Base-by-base conservation (phyloP, 2,329 filamentous ascomycete genomes). In the Orbilia brochopaga region DNA sequence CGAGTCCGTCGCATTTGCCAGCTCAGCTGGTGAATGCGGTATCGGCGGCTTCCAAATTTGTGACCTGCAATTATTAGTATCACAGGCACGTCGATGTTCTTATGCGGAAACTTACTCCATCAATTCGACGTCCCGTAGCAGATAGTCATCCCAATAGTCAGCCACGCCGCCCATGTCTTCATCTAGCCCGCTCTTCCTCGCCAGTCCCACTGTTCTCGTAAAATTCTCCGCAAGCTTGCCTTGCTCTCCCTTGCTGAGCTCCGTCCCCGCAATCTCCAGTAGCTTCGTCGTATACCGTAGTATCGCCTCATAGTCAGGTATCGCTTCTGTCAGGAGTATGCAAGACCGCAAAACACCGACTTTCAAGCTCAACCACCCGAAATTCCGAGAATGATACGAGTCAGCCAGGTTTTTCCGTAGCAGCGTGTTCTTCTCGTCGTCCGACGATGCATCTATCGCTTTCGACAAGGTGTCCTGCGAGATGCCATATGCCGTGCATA, bases 101-200 rank as follows among this genome's bases (percentile, higher is more conserved):
- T 6, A 37, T 1, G 19, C 10, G 6, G n/a, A 27, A 58, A 59
- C 73, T 52, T 67, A 73, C 69, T 77, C 75, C 27, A 77, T 86
- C 48, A 96, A 81, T 61, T 88, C 85, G 75, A 96, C 82, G 74
- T 87, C 87, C 55, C 94, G 87, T 52, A 99, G 85, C 7, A 99
- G 82, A 76, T 97, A 97, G 77, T 96, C 91, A 78, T 99, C 94
- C 94, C 94, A 99, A 78, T 97, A 99, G 75, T 94, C 90, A 4
- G 91, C 92, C 58, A 87, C 84, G 46, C 93, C 80, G 30, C 69
- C 69, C 69, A 67, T 48, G 32, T 67, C 69, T 63, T 88, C 81
- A 3, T 84, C 81, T 27, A 92, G 81, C 0, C 92, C 92, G 24
- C 97, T 80, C 69, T 90, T 88, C 70, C 85, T 86, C 0, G 90